Base-by-base conservation (phyloP, 768 basidiomycete genomes). In the Suillus variegatus region DNA sequence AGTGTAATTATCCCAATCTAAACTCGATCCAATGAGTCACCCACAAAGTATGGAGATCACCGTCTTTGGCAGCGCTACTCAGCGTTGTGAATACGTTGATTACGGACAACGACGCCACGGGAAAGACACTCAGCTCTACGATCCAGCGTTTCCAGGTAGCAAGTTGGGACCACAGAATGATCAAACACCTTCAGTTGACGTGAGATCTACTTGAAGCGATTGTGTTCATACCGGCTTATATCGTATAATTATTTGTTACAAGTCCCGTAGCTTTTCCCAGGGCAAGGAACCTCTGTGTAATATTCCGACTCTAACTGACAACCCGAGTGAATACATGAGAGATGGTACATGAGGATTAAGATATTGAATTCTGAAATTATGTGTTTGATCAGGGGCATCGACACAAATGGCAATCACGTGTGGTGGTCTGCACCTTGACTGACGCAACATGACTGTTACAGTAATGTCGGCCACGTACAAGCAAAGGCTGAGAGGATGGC, bases 401-500 rank as follows among this genome's bases (percentile, higher is more conserved):
- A 49, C 47, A n/a, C 6, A 25, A 49, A 49, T 25, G 13, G 47
- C 13, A 49, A 49, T 49, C 47, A 49, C 47, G 47, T 49, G 44
- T n/a, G 44, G 44, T 9, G 18, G 44, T 46, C 1, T 20, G 44
- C 44, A 46, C 44, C 18, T 32, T 18, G 43, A 8, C 43, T 18
- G 25, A 51, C 25, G 7, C 49, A 51, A 16, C 25, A 28, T 51
- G 25, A 8, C 14, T 25, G 25, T 25, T 38, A 38, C 36, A 10
- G 36, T 10, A n/a, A 55, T 55, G 54, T 35, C 54, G 35, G 54
- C 62, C 41, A 20, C 69, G 2, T 65, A 70, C 65, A 36, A 55
- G 16, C 74, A 67, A 60, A 80, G 79, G 35, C 80, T 93, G 7
- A 80, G 84, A 60, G 93, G 93, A 54, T 94, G 93, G 93, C 80